These are phyloP conservation scores for Juglanconis oblonga DNA, from an alignment of 2,329 filamentous ascomycete species.

Conservation along the genomic window DNA sequence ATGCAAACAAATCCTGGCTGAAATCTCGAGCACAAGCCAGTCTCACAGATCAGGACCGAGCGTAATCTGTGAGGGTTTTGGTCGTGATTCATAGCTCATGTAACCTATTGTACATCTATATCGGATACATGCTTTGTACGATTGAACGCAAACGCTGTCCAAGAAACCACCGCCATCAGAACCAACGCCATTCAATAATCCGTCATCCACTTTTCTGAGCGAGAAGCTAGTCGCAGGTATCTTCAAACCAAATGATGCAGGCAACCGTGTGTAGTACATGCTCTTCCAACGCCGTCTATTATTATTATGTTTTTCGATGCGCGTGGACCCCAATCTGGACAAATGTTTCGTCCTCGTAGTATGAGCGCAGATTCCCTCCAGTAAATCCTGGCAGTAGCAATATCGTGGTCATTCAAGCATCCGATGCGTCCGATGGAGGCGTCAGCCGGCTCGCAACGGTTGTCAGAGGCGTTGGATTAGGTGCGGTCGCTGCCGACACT, in stretches of 20 bases:
- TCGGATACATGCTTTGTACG: neutral
- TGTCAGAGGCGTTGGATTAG: neutral
- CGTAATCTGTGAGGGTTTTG: neutral
- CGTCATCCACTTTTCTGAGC: neutral
- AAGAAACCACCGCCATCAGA: neutral
- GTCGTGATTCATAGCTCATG: slow-evolving; percentile 1
- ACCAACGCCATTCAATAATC: neutral
- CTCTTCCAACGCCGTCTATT: neutral
- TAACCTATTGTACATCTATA: neutral
- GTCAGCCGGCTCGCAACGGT: slow-evolving; percentile 17
- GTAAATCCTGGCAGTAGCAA: neutral
- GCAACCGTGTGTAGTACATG: neutral
- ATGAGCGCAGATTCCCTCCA: neutral
- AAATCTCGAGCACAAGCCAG: neutral
- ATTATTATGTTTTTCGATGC: neutral
- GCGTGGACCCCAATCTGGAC: neutral
- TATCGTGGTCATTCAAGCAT: slow-evolving; percentile 2
- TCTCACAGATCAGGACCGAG: neutral
- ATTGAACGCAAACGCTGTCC: neutral
- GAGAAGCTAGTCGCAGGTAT: slow-evolving; percentile 8
- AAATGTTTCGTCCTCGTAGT: neutral
- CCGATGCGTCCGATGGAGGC: slow-evolving; percentile 14
- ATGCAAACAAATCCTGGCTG: too few relatives aligned
- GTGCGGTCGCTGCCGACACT: neutral
- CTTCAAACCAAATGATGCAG: slow-evolving; percentile 1